Base-by-base conservation (phyloP, 805 yeast genomes). In the Naumovozyma dairenensis region DNA sequence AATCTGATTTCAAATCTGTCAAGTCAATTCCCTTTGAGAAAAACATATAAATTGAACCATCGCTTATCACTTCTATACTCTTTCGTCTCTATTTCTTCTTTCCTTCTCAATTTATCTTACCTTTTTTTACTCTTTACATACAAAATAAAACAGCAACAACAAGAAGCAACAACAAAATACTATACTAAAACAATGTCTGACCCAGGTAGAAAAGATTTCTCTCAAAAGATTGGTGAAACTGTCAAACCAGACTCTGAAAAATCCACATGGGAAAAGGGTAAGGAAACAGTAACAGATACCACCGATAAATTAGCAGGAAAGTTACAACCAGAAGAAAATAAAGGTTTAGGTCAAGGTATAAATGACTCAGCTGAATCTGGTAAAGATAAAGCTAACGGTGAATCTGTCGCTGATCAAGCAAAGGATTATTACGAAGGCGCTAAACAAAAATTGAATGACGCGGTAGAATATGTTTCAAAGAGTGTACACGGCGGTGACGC, bases 161-260 rank as follows among this genome's bases (percentile, higher is more conserved):
- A 29, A 31, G 26, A 31, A 34, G 25, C 35, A 38, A 19, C 28
- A 36, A 35, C 37, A 36, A 29, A n/a, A 33, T 25, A 15, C 18
- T 28, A 27, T 19, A 36, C 17, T 21, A 32, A 22, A 27, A 55
- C 25, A 42, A 64, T 64, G 69, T 63, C 69, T 37, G 69, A 63
- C 63, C 54, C 69, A 41, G 83, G 80, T 51, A 80, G 94, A 79
- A 84, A 85, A 66, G 64, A 72, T 57, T 69, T 84, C 55, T 47
- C 76, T 44, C 80, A 79, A 57, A 81, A 83, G 63, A 63, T 72
- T 47, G 37, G 69, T 34, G 94, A 84, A 67, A 52, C 71, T 28
- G 39, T 79, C 28, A 80, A 71, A 45, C 94, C 94, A 45, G 78
- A 84, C 43, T 60, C 71, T 37, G 71, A 79, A 60, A 85, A 85